phyloP scores from a whole-genome alignment of 805 yeast genomes.

The Candida germanica region DNA sequence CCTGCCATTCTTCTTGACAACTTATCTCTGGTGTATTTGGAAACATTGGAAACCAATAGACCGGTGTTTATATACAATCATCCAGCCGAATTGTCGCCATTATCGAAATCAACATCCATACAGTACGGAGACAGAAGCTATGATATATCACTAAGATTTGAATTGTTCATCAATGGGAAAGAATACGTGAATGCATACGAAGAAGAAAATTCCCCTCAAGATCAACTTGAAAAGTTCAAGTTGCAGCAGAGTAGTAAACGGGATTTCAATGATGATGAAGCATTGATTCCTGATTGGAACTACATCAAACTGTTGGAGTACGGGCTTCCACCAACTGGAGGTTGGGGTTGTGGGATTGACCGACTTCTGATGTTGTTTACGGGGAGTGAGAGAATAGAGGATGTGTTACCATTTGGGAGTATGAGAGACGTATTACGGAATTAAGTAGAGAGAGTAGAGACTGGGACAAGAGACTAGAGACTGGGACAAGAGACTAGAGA shows the following conservation, averaged over 20 bases:
- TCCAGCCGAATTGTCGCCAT: constrained; percentile 82
- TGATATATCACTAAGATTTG: constrained; percentile 69
- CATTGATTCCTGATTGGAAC: constrained; percentile 65
- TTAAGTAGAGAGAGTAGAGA: constrained; percentile 18
- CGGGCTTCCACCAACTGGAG: constrained; percentile 98
- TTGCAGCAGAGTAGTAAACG: constrained; percentile 51
- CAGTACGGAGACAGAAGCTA: constrained; percentile 27
- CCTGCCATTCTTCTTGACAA: constrained; percentile 63
- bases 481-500: background rate
- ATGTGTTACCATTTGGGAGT: constrained; percentile 72
- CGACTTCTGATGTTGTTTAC: constrained; percentile 78
- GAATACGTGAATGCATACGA: constrained; percentile 94
- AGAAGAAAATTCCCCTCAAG: constrained; percentile 86
- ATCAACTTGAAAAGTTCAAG: constrained; percentile 62
- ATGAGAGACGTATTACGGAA: constrained; percentile 67
- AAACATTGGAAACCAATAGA: constrained; percentile 37
- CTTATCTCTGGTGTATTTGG: constrained; percentile 60
- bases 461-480: background rate
- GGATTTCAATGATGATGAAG: constrained; percentile 54
- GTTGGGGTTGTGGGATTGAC: constrained; percentile 96
- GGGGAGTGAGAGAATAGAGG: constrained; percentile 63
- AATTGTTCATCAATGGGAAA: constrained; percentile 71
- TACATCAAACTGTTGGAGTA: constrained; percentile 79
- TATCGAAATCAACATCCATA: constrained; percentile 63
- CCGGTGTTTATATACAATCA: constrained; percentile 82